Base-by-base conservation (phyloP, 2,329 filamentous ascomycete species). In the Colletotrichum lini region DNA sequence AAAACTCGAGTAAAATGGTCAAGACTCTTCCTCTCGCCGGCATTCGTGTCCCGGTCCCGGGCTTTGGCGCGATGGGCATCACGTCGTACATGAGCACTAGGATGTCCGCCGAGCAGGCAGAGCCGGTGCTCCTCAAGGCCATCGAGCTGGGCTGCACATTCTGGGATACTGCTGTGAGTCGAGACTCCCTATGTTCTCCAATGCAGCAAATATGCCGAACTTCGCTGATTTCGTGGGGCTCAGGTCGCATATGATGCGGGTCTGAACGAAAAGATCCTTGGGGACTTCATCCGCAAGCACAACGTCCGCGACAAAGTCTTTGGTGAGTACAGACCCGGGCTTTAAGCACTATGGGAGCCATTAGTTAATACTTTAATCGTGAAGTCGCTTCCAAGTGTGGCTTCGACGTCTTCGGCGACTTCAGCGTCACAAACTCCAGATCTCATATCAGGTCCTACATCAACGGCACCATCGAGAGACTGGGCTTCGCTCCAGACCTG, bases 1-100 rank as follows among this genome's bases (percentile, higher is more conserved):
- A n/a, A 4, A n/a, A 5, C 16, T 35, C 16, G n/a, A 26, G 16
- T n/a, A 71, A 44, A 50, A 79, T 85, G 83, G 82, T 82, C 72
- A 80, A 83, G 59, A 82, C 82, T 72, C 73, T 85, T 57, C 79
- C 79, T 2, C 85, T 86, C 61, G 76, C 73, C 26, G 75, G 80
- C 61, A 76, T 81, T 38, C 71, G 35, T 45, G 82, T 86, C n/a
- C 79, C 82, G 2, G 72, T 74, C 4, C 84, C 84, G 1, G 85
- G 84, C 58, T 87, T 87, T 67, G 85, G 85, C 26, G 84, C 84
- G 9, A 87, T 87, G 85, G 85, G 85, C 10, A 75, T 87, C 15
- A 85, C 79, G 70, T 82, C 81, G 65, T 82, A 79, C 3, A 57
- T 86, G 26, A 84, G 85, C 5, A 80, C 58, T 40, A 83, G 84